Percentiles rank a stretch among this genome's conserved stretches.
Conservation (phyloP, 768 basidiomycete species). For the Boletellus sp. region DNA sequence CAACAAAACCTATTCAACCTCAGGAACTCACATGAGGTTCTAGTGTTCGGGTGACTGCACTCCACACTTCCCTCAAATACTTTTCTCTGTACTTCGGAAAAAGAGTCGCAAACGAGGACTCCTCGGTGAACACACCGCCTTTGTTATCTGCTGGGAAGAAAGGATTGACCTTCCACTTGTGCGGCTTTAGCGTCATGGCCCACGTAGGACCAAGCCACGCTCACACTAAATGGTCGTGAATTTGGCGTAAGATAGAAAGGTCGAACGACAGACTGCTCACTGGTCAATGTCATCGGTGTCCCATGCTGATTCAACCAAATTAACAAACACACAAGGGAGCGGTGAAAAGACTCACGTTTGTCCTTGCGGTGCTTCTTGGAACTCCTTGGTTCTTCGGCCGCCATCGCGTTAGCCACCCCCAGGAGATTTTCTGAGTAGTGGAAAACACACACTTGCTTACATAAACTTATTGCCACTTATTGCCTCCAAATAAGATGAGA, state of each 20-base stretch:
- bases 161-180: constrained; percentile 83
- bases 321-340: background rate
- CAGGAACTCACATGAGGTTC: constrained; percentile 64
- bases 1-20: background rate
- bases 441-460: no score
- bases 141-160: constrained; percentile 76
- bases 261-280: constrained; percentile 48
- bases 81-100: constrained; percentile 99
- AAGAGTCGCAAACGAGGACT: constrained; percentile 96
- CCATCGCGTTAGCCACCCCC: constrained; percentile 20
- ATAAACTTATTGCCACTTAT: no score
- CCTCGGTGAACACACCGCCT: constrained; percentile 83
- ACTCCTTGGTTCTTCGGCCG: constrained; percentile 44
- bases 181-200: constrained; percentile 11
- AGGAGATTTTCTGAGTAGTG: no score
- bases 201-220: constrained; percentile 11
- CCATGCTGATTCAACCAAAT: constrained; percentile 65
- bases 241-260: background rate
- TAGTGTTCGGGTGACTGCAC: constrained; percentile 78
- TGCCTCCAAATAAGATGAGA: no score
- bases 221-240: constrained; percentile 39
- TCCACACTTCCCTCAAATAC: constrained; percentile 94
- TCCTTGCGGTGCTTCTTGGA: constrained; percentile 91
- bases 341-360: constrained; percentile 64
- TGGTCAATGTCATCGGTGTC: constrained; percentile 99